These are phyloP conservation scores for Trichoderma sp. DNA, from an alignment of 2,329 filamentous ascomycete genomes.

Conservation along the genomic window DNA sequence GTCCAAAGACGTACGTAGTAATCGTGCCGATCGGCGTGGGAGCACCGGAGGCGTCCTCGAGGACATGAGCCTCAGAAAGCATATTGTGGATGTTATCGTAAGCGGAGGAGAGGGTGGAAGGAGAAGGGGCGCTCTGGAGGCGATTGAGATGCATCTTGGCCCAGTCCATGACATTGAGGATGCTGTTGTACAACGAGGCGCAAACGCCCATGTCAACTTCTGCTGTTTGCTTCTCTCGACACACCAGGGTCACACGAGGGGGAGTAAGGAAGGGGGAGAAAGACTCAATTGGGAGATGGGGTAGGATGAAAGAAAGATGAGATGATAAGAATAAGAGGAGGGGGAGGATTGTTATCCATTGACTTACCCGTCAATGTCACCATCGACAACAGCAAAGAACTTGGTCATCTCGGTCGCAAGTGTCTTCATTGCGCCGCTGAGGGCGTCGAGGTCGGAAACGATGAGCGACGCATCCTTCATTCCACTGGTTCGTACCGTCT, in stretches of 20 bases:
- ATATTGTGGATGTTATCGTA: slow-evolving; percentile 83
- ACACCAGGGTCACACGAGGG: slow-evolving; percentile 13
- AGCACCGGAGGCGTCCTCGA: slow-evolving; percentile 52
- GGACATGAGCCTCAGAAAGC: slow-evolving; percentile 62
- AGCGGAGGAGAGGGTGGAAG: slow-evolving; percentile 59
- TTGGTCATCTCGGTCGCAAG: slow-evolving; percentile 82
- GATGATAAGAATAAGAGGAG: background rate
- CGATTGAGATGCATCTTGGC: slow-evolving; percentile 78
- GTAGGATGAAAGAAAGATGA: background rate
- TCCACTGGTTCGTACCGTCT: slow-evolving; percentile 84
- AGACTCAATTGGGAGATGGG: background rate
- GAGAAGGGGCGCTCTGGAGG: slow-evolving; percentile 59
- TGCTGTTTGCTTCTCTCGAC: slow-evolving; percentile 14
- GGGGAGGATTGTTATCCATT: background rate
- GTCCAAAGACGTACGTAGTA: slow-evolving; percentile 72
- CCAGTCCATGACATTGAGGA: slow-evolving; percentile 96
- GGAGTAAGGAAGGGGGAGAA: background rate
- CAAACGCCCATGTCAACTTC: slow-evolving; percentile 19
- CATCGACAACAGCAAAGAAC: slow-evolving; percentile 91
- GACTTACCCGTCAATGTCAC: slow-evolving; percentile 77
- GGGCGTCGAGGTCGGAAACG: slow-evolving; percentile 77
- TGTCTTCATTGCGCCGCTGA: slow-evolving; percentile 81
- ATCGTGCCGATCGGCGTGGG: slow-evolving; percentile 69
- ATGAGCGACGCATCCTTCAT: slow-evolving; percentile 89
- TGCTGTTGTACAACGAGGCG: slow-evolving; percentile 47